Evolutionary conservation across 1,139 yeast genomes (phyloP), one percentile per base, ranked within the genome.

Genomic region (Yamadazyma sp.): DNA sequence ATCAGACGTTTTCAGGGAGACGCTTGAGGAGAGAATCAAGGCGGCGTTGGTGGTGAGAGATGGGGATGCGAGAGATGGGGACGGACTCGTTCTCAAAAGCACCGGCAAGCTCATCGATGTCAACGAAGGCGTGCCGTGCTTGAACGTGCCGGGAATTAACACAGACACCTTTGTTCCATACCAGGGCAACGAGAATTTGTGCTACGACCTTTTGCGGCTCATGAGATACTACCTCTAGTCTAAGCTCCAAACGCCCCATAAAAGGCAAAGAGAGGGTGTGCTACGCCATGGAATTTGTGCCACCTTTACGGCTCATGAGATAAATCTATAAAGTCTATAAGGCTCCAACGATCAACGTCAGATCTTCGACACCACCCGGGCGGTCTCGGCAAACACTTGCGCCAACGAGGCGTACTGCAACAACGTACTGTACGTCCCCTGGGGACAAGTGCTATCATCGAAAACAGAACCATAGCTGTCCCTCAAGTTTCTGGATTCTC

Each of bases 401-500:
- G 52, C 46, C 17, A 59, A 47, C 11, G 62, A 55, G 3, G 51
- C 52, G 42, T 37, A 54, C 27, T 50, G 48, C 31, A 54, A 39
- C 18, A 60, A 46, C 1, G 41, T 11, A 36, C 35, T 37, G 24
- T 38, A 48, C 9, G 45, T 45, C n/a, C 42, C 40, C 9, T 36
- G 33, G 10, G 50, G 53, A 26, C 51, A 48, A 15, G 41, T 28
- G 5, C 29, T 15, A 11, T 29, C 20, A 3, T 38, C 39, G 15
- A 41, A 32, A 1, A 40, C 42, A 5, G 23, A 12, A 12, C 38
- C 24, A 24, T 46, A 28, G 10, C 42, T 31, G 37, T 60, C 63
- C 31, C 52, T 53, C 9, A 57, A 44, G 37, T 59, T 37, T 41
- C 63, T 50, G 1, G 58, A 42, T 42, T 59, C 63, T 33, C 61